A percentile compares a stretch with the other conserved stretches of the same genome.
Evolutionary conservation across 2,329 filamentous ascomycete species (phyloP).

Genomic region (Scedosporium aurantiacum): DNA sequence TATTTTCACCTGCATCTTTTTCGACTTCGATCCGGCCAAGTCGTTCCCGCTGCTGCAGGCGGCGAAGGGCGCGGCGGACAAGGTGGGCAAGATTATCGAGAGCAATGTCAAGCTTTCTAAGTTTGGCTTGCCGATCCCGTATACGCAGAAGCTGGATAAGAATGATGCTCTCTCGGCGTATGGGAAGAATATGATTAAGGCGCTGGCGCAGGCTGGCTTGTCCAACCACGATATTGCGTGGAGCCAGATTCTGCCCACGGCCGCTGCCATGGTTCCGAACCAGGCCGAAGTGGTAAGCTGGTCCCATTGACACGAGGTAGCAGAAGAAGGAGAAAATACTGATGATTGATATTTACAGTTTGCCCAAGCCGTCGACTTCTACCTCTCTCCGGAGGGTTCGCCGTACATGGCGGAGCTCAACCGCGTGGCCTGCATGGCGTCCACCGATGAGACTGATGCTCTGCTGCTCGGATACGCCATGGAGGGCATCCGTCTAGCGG

Average conservation of each 20-base stretch:
- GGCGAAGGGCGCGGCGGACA: conserved; percentile 42
- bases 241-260: conserved; percentile 58
- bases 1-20: conserved; percentile 56
- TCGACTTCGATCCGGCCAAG: conserved; percentile 54
- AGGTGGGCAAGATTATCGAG: conserved; percentile 52
- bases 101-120: conserved; percentile 51
- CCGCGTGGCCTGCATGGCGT: conserved; percentile 42
- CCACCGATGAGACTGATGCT: conserved; percentile 47
- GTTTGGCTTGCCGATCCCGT: conserved; percentile 37
- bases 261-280: conserved; percentile 56
- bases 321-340: neutral
- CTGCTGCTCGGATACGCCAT: conserved; percentile 57
- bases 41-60: conserved; percentile 53
- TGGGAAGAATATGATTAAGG: conserved; percentile 54
- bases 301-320: neutral
- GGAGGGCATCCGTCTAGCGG: conserved; percentile 60
- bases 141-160: conserved; percentile 38
- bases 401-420: conserved; percentile 50
- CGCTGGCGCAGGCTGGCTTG: conserved; percentile 51
- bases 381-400: conserved; percentile 46
- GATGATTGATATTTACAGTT: conserved; percentile 39
- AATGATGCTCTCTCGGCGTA: conserved; percentile 49
- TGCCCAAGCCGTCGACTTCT: conserved; percentile 63
- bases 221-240: conserved; percentile 56
- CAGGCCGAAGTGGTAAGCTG: conserved; percentile 54